Evolutionary conservation across 148 eudicot species (phyloP).

Genomic region (Camellia lanceoleosa): DNA sequence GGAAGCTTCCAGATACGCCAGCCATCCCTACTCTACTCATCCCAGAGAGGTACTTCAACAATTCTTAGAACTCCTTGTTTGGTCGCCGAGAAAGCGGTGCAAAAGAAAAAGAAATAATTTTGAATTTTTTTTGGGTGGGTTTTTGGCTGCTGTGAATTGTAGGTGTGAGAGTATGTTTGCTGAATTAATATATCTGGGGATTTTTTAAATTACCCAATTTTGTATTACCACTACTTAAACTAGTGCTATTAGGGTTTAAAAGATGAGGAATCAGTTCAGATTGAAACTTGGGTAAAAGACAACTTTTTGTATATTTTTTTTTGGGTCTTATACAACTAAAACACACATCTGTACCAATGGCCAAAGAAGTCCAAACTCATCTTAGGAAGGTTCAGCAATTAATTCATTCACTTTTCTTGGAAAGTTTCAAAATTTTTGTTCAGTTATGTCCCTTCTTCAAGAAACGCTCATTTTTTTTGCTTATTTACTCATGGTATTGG

Average conservation of each 20-base stretch:
- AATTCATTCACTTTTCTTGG: background rate
- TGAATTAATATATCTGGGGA: no score
- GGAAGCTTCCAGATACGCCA: conserved; percentile 84
- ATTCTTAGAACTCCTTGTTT: background rate
- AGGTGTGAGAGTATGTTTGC: background rate
- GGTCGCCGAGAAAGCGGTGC: background rate
- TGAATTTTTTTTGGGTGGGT: background rate
- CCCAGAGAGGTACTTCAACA: conserved; percentile 71
- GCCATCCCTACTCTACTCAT: conserved; percentile 81
- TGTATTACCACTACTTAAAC: background rate
- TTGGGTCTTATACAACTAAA: background rate
- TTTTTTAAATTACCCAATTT: background rate
- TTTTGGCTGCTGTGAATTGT: background rate
- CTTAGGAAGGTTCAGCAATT: background rate
- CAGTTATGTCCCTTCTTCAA: background rate
- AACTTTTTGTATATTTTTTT: background rate
- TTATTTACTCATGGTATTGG: background rate
- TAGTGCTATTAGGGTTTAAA: background rate
- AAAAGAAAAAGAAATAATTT: background rate
- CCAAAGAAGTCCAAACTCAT: background rate
- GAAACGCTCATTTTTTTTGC: background rate
- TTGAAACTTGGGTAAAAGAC: background rate
- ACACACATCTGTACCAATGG: background rate
- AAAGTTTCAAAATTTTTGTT: background rate
- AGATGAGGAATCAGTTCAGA: background rate